Evolutionary conservation across 148 eudicot species (phyloP), one percentile per base, ranked within the genome.

Genomic region (Chenopodium album): DNA sequence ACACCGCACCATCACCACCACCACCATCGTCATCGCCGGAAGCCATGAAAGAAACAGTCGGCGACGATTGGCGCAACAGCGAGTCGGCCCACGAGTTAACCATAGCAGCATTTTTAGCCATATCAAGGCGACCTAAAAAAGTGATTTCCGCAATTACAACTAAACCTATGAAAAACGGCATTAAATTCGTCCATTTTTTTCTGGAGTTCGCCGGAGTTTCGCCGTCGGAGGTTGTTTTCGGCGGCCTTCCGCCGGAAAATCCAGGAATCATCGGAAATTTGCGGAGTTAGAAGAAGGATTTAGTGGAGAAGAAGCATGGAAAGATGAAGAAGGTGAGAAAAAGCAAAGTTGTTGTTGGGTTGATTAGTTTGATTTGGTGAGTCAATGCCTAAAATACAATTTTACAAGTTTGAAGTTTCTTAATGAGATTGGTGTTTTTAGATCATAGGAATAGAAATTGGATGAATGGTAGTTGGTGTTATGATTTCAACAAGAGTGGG

Each of bases 71-170:
- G 71, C 87, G 83, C 68, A 92, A 81, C 83, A 89, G 89, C 17
- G 93, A 88, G 78, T 92, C 95, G 7, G 98, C 89, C 95, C 92
- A 92, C 0, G 91, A 89, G 78, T 90, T 89, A 26, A 93, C 87
- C 76, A 89, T 63, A 77, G 90, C 92, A 12, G 88, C 91, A 76
- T 90, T 91, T 76, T 92, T 89, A 20, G 88, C 86, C 87, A 95
- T 84, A 71, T 94, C 91, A 14, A 93, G 88, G 13, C 92, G 85
- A 47, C 95, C 95, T 31, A 94, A 50, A 34, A 93, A 91, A 16
- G 81, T 80, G 66, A 95, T 91, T 85, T 95, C 97, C 1, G 90
- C 94, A 13, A 93, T 46, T 1, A 95, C 92, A 37, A 95, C 92
- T 26, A 93, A 20, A n/a, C 83, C 89, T 22, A 92, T 85, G 63